Evolutionary conservation across 257 asterid species (phyloP).

Genomic region (Petrea volubilis): DNA sequence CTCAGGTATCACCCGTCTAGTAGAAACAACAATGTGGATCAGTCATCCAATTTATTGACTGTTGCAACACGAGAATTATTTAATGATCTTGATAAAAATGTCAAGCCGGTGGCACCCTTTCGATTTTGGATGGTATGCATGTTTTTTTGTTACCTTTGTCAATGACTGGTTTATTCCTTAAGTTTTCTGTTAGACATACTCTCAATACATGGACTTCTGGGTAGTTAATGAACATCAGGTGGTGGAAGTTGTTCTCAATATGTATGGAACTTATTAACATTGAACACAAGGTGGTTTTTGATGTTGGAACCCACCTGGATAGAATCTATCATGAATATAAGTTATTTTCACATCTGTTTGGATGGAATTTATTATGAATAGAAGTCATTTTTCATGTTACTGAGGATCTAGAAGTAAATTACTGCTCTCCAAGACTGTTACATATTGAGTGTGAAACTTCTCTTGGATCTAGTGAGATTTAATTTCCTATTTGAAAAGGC

Average conservation of each 20-base stretch:
- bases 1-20: conserved; percentile 76
- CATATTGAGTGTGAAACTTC: no score
- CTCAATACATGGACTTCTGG: conserved; percentile 9
- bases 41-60: conserved; percentile 81
- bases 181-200: conserved; percentile 9
- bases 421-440: background rate
- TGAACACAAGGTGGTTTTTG: background rate
- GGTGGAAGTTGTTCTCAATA: conserved; percentile 9
- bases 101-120: conserved; percentile 93
- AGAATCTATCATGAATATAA: no score
- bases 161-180: background rate
- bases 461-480: background rate
- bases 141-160: conserved; percentile 20
- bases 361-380: background rate
- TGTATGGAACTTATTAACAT: background rate
- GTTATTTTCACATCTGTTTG: no score
- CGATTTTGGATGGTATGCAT: conserved; percentile 86
- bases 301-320: no score
- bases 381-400: background rate
- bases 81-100: conserved; percentile 81
- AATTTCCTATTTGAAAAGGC: background rate
- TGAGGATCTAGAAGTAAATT: background rate
- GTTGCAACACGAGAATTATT: conserved; percentile 90
- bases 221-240: background rate
- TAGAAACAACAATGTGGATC: conserved; percentile 69